Conservation (phyloP, 768 basidiomycete species). For the Thelephora aurantiotincta region DNA sequence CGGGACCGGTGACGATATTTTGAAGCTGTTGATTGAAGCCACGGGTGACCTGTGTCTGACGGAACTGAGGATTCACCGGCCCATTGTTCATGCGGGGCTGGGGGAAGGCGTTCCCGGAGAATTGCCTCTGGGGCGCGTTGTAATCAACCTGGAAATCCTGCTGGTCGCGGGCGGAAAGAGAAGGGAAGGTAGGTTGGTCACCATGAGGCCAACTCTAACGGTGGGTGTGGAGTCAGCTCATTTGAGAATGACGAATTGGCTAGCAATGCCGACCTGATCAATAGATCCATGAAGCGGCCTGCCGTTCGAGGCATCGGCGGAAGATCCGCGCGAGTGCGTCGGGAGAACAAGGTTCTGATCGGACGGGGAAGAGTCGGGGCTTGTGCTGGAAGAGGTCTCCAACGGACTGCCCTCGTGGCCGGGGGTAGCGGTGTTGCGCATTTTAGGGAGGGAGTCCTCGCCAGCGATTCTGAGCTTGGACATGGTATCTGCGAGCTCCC, state of each 20-base stretch:
- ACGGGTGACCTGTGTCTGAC: conserved; percentile 37
- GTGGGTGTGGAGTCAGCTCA: conserved; percentile 7
- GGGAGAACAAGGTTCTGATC: conserved; percentile 46
- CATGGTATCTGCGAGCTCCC: conserved; percentile 65
- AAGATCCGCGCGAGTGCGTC: conserved; percentile 72
- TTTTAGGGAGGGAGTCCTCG: conserved; percentile 35
- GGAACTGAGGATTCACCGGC: conserved; percentile 36
- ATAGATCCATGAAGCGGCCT: conserved; percentile 38
- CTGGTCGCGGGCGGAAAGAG: conserved; percentile 36
- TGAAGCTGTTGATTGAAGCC: conserved; percentile 38
- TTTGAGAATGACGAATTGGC: not conserved
- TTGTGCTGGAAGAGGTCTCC: conserved; percentile 58
- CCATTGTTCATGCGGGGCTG: conserved; percentile 38
- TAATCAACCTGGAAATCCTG: conserved; percentile 37
- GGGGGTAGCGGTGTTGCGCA: conserved; percentile 41
- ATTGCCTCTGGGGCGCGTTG: conserved; percentile 41
- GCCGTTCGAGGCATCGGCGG: conserved; percentile 57
- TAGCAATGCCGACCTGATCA: not conserved
- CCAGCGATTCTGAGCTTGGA: conserved; percentile 58
- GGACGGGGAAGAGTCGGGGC: conserved; percentile 51
- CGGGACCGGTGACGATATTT: conserved; percentile 33
- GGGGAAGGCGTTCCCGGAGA: conserved; percentile 32
- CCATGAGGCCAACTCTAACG: conserved; percentile 6
- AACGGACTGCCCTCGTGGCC: conserved; percentile 54
- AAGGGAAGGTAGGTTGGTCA: conserved; percentile 43